Evolutionary conservation across 306 rosid species (phyloP).

Genomic region (Cucumis melo): DNA sequence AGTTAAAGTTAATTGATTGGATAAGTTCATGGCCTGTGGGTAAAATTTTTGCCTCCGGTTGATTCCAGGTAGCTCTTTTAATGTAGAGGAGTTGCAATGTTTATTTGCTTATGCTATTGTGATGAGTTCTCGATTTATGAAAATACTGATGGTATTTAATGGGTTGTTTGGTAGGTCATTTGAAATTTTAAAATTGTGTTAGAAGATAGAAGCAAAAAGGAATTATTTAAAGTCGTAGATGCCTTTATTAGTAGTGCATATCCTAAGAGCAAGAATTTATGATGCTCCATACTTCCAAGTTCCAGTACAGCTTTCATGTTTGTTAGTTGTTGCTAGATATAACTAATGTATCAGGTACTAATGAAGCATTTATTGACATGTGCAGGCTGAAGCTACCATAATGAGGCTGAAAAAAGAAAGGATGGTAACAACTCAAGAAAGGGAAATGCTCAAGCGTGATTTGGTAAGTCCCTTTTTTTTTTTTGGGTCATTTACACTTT

Average conservation of each 20-base stretch:
- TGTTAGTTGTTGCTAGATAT: neutral
- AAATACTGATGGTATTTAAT: neutral
- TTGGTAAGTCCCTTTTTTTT: constrained; percentile 35
- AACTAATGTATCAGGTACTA: constrained; percentile 1
- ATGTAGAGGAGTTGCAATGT: neutral
- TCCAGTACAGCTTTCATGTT: neutral
- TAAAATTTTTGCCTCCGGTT: neutral
- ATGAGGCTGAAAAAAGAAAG: constrained; percentile 52
- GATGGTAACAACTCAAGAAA: constrained; percentile 29
- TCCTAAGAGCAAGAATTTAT: neutral
- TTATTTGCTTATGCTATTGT: neutral
- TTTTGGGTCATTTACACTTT: neutral
- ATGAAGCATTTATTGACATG: constrained; percentile 6
- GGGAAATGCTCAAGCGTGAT: constrained; percentile 44
- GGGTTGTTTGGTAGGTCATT: neutral
- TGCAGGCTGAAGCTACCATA: constrained; percentile 61
- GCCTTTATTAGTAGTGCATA: neutral
- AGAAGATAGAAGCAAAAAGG: too few species aligned
- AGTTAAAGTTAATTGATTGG: neutral
- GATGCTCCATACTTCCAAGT: neutral
- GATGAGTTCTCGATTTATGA: neutral
- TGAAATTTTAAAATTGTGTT: too few species aligned
- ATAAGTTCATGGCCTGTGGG: neutral
- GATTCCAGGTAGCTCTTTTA: neutral
- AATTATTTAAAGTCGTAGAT: neutral